Percentiles rank a stretch among this genome's conserved stretches.
Evolutionary conservation across 2,329 filamentous ascomycete genomes (phyloP).

Genomic region (Cytospora mali): DNA sequence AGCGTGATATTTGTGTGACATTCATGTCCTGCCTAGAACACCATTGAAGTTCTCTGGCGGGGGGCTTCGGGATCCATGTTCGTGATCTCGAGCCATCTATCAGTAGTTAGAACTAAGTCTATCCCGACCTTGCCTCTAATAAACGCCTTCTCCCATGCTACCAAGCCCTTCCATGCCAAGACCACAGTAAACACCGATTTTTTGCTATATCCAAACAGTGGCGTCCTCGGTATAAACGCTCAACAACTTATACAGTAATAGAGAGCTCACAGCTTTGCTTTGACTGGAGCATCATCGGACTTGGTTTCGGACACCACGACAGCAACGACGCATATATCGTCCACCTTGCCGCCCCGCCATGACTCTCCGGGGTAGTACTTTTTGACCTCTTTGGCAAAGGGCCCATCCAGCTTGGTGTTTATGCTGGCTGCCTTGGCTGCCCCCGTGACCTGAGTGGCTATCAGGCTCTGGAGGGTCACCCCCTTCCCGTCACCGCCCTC

Average conservation of each 20-base stretch:
- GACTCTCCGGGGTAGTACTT: conserved; percentile 82
- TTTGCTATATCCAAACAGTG: neutral
- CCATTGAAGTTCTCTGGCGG: neutral
- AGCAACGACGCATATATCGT: conserved; percentile 90
- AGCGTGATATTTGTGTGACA: neutral
- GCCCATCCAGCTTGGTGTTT: conserved; percentile 81
- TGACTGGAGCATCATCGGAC: conserved; percentile 31
- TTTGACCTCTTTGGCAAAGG: conserved; percentile 93
- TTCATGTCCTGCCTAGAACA: neutral
- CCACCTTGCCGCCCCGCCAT: conserved; percentile 90
- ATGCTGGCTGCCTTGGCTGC: conserved; percentile 85
- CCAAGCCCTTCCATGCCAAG: neutral
- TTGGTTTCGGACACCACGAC: conserved; percentile 72
- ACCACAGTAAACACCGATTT: neutral
- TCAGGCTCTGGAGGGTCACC: conserved; percentile 69
- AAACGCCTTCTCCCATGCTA: neutral
- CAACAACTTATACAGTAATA: neutral
- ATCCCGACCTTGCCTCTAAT: neutral
- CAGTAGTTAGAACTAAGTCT: neutral
- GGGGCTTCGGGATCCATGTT: neutral
- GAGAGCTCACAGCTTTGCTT: conserved; percentile 36
- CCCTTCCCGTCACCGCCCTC: conserved; percentile 34
- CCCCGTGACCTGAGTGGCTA: conserved; percentile 77
- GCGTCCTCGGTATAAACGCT: neutral
- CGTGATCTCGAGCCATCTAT: neutral